These are phyloP conservation scores for Taphrina communis DNA, from an alignment of 1,139 yeast species.

Conservation along the genomic window DNA sequence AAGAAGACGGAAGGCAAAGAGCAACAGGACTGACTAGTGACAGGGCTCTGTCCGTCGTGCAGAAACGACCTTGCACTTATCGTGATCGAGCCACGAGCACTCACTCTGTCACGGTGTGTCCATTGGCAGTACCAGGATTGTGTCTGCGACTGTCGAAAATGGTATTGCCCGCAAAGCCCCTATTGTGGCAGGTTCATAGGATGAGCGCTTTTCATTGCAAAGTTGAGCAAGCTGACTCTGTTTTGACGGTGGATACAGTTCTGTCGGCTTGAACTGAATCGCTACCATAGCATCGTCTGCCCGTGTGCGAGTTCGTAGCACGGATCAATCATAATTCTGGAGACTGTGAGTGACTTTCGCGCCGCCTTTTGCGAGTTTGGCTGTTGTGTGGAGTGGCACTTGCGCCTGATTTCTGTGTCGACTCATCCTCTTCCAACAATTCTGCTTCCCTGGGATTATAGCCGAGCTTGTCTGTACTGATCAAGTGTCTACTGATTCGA, in stretches of 20 bases:
- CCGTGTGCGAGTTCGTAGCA: not conserved
- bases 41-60: not conserved
- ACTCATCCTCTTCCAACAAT: not conserved
- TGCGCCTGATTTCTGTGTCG: not conserved
- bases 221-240: not conserved
- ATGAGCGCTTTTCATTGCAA: not conserved
- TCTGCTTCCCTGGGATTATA: not conserved
- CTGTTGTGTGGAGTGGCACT: not conserved
- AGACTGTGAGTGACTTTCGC: not conserved
- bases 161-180: conserved; percentile 9
- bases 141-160: conserved; percentile 5
- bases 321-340: not conserved
- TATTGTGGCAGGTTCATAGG: not conserved
- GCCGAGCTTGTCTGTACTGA: conserved; percentile 15
- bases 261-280: too few relatives aligned
- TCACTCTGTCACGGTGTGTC: not conserved
- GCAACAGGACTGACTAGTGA: not conserved
- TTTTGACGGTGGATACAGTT: too few relatives aligned
- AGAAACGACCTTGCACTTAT: not conserved
- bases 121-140: not conserved
- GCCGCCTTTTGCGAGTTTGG: not conserved
- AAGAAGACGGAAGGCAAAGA: not conserved
- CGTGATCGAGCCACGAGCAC: not conserved
- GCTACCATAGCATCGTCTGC: too few relatives aligned
- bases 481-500: conserved; percentile 25